Percentiles rank a stretch among this genome's conserved stretches.
Conservation (phyloP, 1,139 yeast species). For the Suhomyces choctaworum region DNA sequence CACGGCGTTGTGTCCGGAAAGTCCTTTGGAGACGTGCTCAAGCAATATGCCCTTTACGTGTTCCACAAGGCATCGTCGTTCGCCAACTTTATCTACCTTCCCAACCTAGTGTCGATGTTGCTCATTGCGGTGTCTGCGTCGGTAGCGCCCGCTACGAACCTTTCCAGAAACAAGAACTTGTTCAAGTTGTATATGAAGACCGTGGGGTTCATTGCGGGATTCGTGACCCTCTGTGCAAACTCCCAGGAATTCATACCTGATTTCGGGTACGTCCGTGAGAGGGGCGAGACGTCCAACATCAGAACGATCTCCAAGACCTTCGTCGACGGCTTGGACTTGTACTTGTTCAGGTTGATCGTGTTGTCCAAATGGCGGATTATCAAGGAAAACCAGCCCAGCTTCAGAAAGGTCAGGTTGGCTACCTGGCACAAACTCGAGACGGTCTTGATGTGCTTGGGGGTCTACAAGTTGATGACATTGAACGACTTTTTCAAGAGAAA, state of each 20-base stretch:
- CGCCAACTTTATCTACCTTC: conserved; percentile 39
- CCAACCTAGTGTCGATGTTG: conserved; percentile 39
- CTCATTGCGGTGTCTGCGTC: conserved; percentile 36
- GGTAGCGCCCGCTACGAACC: conserved; percentile 18
- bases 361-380: conserved; percentile 46
- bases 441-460: conserved; percentile 37
- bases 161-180: conserved; percentile 23
- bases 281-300: conserved; percentile 18
- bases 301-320: conserved; percentile 30
- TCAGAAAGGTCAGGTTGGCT: conserved; percentile 24
- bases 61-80: conserved; percentile 33
- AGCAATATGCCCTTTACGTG: conserved; percentile 24
- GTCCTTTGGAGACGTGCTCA: conserved; percentile 13
- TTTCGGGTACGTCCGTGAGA: conserved; percentile 20
- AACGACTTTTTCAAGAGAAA: conserved; percentile 30
- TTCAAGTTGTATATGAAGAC: conserved; percentile 38
- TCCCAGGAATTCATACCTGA: conserved; percentile 29
- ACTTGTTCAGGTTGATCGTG: conserved; percentile 36
- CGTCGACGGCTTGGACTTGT: conserved; percentile 34
- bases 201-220: conserved; percentile 39
- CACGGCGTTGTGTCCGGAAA: conserved; percentile 19
- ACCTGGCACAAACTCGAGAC: conserved; percentile 42
- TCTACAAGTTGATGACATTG: conserved; percentile 43
- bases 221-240: conserved; percentile 30
- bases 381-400: conserved; percentile 41